Conservation (phyloP, 2,329 filamentous ascomycete genomes). For the Xylariaceae sp. region DNA sequence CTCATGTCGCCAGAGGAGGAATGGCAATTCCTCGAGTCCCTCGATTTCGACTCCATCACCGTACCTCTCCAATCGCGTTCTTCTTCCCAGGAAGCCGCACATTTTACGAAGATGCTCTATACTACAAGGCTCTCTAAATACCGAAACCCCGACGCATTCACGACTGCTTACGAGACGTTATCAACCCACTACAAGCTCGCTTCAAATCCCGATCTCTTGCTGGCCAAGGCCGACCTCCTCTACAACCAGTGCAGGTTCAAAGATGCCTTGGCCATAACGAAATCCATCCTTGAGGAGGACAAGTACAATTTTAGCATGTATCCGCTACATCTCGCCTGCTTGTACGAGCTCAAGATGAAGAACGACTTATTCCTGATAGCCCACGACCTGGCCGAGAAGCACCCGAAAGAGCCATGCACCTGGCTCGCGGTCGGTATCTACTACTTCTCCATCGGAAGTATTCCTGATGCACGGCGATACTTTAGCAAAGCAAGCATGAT, state of each 20-base stretch:
- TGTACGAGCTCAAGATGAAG: constrained; percentile 81
- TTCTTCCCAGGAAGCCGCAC: constrained; percentile 75
- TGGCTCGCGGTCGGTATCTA: constrained; percentile 95
- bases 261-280: constrained; percentile 78
- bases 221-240: constrained; percentile 83
- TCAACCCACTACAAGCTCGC: constrained; percentile 89
- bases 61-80: constrained; percentile 60
- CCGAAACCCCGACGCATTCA: constrained; percentile 76
- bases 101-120: constrained; percentile 94
- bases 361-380: constrained; percentile 88
- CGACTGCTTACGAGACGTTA: constrained; percentile 79
- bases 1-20: constrained; percentile 86
- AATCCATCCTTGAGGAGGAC: constrained; percentile 73
- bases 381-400: constrained; percentile 86
- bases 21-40: constrained; percentile 78
- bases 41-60: constrained; percentile 82
- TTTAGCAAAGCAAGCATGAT: constrained; percentile 97
- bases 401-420: constrained; percentile 83
- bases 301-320: constrained; percentile 87
- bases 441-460: constrained; percentile 82
- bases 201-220: constrained; percentile 80
- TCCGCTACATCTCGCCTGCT: constrained; percentile 83
- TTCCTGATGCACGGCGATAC: constrained; percentile 89
- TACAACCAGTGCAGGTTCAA: constrained; percentile 94
- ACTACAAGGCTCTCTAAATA: constrained; percentile 95